Conservation (phyloP, 164 flowering plant genomes). For the Vitis riparia region DNA sequence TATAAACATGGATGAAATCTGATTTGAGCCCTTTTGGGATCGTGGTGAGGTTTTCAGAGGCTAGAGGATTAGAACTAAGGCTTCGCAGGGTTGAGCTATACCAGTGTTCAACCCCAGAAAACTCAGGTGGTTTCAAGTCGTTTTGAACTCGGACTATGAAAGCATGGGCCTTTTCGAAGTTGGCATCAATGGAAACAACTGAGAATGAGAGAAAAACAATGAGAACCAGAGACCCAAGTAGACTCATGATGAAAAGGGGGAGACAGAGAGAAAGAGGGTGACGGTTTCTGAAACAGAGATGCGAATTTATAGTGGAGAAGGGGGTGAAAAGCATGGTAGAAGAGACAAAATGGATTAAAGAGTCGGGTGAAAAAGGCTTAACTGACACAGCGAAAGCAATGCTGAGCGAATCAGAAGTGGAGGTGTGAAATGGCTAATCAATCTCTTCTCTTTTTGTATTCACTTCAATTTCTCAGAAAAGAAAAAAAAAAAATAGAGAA, state of each 20-base stretch:
- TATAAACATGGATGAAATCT: conserved; percentile 40
- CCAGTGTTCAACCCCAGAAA: conserved; percentile 45
- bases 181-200: too few relatives aligned
- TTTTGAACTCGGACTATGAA: conserved; percentile 45
- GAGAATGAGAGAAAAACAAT: conserved; percentile 5
- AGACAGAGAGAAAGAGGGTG: background rate
- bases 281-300: background rate
- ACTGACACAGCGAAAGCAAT: background rate
- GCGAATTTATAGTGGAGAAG: background rate
- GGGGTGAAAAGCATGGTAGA: background rate
- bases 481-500: too few relatives aligned
- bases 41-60: background rate
- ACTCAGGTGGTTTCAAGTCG: conserved; percentile 42
- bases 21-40: background rate
- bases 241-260: conserved; percentile 11
- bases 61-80: conserved; percentile 1
- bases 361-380: background rate
- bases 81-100: conserved; percentile 39
- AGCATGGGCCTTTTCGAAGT: conserved; percentile 8
- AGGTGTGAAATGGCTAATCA: too few relatives aligned
- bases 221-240: conserved; percentile 13
- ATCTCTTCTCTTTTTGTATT: too few relatives aligned
- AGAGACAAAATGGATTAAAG: background rate
- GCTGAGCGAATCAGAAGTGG: background rate
- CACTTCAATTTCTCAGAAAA: too few relatives aligned